Evolutionary conservation across 345 rosid species (phyloP).

Genomic region (Linum lewisii): DNA sequence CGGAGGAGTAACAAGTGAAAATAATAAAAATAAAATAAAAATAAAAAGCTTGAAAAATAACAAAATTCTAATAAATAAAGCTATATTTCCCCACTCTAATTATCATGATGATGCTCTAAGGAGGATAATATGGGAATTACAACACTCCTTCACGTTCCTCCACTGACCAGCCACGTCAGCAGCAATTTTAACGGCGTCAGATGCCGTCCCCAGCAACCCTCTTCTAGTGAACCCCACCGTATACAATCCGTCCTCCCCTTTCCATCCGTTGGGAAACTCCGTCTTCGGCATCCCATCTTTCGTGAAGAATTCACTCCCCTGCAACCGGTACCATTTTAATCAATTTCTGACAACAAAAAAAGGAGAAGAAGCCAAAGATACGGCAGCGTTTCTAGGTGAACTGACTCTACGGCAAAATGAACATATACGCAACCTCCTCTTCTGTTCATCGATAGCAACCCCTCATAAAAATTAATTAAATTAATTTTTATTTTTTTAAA

Average conservation of each 20-base stretch:
- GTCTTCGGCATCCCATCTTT: slow-evolving; percentile 75
- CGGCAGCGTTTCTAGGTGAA: neutral
- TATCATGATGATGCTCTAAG: slow-evolving; percentile 11
- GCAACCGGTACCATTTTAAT: slow-evolving; percentile 2
- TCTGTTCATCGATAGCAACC: slow-evolving; percentile 15
- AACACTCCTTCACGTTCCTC: slow-evolving; percentile 27
- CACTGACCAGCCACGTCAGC: slow-evolving; percentile 48
- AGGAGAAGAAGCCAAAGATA: too few species aligned
- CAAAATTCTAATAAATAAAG: neutral
- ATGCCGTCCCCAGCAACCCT: slow-evolving; percentile 67
- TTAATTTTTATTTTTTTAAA: neutral
- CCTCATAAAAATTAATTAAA: neutral
- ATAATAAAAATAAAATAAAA: neutral
- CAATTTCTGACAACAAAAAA: neutral
- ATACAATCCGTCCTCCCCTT: slow-evolving; percentile 63
- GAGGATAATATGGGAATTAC: slow-evolving; percentile 37
- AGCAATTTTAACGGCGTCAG: slow-evolving; percentile 68
- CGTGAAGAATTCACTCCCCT: slow-evolving; percentile 62
- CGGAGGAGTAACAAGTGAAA: too few species aligned
- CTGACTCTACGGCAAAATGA: slow-evolving; percentile 10
- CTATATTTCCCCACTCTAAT: neutral
- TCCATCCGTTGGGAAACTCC: slow-evolving; percentile 80
- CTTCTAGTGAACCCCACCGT: slow-evolving; percentile 81
- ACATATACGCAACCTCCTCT: slow-evolving; percentile 1
- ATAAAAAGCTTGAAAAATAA: neutral